phyloP scores from a whole-genome alignment of 1,284 basidiomycete genomes.

The Ustilago cynodontis region DNA sequence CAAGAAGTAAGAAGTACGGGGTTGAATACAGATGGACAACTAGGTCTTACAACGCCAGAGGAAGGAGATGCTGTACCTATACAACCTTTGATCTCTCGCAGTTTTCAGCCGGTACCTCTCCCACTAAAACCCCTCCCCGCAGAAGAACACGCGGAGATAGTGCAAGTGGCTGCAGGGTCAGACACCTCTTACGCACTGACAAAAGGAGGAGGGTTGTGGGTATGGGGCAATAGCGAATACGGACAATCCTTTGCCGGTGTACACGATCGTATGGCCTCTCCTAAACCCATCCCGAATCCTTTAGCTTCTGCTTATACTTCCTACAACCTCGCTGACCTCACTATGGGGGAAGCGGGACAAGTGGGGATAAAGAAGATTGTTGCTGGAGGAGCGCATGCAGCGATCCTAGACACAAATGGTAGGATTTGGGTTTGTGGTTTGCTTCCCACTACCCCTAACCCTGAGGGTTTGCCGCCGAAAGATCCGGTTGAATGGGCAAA shows the following conservation, averaged over 20 bases:
- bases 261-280: slow-evolving; percentile 24
- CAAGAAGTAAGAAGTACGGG: slow-evolving; percentile 22
- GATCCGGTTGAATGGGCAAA: not conserved
- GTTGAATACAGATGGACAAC: slow-evolving; percentile 60
- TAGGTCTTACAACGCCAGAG: slow-evolving; percentile 18
- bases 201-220: slow-evolving; percentile 22
- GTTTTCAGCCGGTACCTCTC: slow-evolving; percentile 10
- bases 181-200: slow-evolving; percentile 54
- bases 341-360: too few species aligned
- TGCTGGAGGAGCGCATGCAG: slow-evolving; percentile 36
- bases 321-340: too few species aligned
- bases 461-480: not conserved
- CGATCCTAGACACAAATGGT: slow-evolving; percentile 25
- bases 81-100: slow-evolving; percentile 14
- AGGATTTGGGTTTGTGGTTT: slow-evolving; percentile 35
- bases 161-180: slow-evolving; percentile 40
- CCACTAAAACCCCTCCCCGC: not conserved
- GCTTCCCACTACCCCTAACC: slow-evolving; percentile 1
- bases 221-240: slow-evolving; percentile 64
- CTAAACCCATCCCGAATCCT: slow-evolving; percentile 13
- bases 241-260: slow-evolving; percentile 43
- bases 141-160: not conserved
- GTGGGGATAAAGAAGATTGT: slow-evolving; percentile 22
- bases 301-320: slow-evolving; percentile 12
- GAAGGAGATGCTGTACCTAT: slow-evolving; percentile 17